These are phyloP conservation scores for Annulohypoxylon bovei DNA, from an alignment of 495 filamentous ascomycete species.

Conservation along the genomic window DNA sequence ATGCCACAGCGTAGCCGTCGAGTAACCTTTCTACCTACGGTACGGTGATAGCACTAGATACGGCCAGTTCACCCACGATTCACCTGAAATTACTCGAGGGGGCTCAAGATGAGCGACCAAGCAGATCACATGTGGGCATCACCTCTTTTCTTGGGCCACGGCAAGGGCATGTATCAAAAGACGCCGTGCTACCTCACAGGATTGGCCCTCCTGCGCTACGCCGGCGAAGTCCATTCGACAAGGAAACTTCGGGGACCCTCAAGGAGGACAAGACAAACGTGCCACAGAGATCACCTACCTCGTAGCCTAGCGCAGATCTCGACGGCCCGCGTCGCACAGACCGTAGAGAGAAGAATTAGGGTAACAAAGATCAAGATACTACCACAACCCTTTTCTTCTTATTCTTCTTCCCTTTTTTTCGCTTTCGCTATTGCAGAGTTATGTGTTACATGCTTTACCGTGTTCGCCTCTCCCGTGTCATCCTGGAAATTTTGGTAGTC, in stretches of 20 bases:
- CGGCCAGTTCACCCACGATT: conserved; percentile 2
- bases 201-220: conserved; percentile 5
- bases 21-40: conserved; percentile 10
- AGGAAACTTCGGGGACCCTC: not conserved
- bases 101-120: not conserved
- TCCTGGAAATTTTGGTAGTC: conserved; percentile 12
- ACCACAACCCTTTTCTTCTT: conserved; percentile 1
- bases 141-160: not conserved
- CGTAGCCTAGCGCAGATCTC: conserved; percentile 37
- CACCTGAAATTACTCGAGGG: conserved; percentile 11
- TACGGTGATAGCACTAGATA: conserved; percentile 11
- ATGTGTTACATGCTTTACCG: conserved; percentile 29
- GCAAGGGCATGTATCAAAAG: conserved; percentile 11
- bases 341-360: conserved; percentile 17
- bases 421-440: not conserved
- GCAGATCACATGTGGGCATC: not conserved
- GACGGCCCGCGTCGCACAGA: conserved; percentile 26
- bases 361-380: conserved; percentile 25
- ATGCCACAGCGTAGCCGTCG: conserved; percentile 32
- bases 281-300: conserved; percentile 36
- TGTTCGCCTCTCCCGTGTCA: conserved; percentile 12
- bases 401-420: not conserved
- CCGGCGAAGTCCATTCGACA: not conserved
- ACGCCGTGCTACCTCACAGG: not conserved
- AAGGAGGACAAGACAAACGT: conserved; percentile 21